Evolutionary conservation across 2,329 filamentous ascomycete genomes (phyloP), one percentile per base, ranked within the genome.

Genomic region (Dothistroma pini): DNA sequence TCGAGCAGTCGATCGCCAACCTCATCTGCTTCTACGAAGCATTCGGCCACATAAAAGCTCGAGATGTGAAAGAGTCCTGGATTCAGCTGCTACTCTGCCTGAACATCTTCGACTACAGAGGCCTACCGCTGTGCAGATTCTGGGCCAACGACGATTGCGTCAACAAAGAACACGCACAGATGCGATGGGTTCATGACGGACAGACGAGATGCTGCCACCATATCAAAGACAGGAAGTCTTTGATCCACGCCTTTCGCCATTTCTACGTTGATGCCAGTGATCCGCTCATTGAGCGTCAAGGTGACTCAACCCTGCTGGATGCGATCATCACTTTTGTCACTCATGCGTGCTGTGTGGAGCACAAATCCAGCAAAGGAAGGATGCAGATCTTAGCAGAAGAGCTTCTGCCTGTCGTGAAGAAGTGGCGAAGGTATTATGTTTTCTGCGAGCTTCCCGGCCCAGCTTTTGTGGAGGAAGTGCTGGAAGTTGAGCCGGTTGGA

Each of bases 401-500:
- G 25, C 51, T 53, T 11, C 51, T 53, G 25, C 51, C 51, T 29
- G 19, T 53, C 31, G 51, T 53, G 25, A 53, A 53, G 31, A 53
- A 53, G 51, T 53, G 51, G 51, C 51, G 51, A 12, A 32, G 31
- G 31, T 29, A 35, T 8, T 53, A 53, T 19, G 31, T 53, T 12
- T 35, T 53, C 31, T 35, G 51, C 31, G 25, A 53, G 31, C 16
- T 16, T 21, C 31, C 51, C 6, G 31, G 12, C 16, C 51, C 51
- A n/a, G 31, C 16, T 35, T 19, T 35, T 25, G 6, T 35, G 9
- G 48, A 11, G 22, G 29, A 51, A 12, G 21, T 10, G 10, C 8
- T 29, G 21, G 48, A 31, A 51, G 19, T 51, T 9, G 48, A 51
- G 12, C 48, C 31, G 19, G 10, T 12, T 7, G 31, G 31, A 34